A percentile compares a stretch with the other conserved stretches of the same genome.
These are phyloP conservation scores for Fusarium coicis DNA, from an alignment of 2,329 filamentous ascomycete species.

Conservation along the genomic window DNA sequence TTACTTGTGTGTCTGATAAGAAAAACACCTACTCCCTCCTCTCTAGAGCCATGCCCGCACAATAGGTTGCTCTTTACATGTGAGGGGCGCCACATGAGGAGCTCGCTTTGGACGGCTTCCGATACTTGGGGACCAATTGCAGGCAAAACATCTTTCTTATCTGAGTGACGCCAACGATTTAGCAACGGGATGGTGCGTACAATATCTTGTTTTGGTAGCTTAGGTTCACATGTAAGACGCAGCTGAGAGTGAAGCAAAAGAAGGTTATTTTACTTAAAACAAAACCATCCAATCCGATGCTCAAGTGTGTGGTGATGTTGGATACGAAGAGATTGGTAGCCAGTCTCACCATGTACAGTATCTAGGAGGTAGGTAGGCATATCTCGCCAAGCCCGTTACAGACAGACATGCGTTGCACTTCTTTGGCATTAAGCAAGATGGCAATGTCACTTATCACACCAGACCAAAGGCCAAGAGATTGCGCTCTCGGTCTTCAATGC, in stretches of 20 bases:
- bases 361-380: neutral
- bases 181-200: conserved; percentile 19
- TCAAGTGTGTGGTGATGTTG: neutral
- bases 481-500: neutral
- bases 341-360: neutral
- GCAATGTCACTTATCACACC: neutral
- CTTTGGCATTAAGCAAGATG: neutral
- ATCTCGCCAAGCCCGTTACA: conserved; percentile 28
- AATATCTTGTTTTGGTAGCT: neutral
- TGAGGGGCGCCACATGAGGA: conserved; percentile 2
- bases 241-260: neutral
- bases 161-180: conserved; percentile 31
- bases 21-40: neutral
- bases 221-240: conserved; percentile 13
- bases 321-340: neutral
- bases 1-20: conserved; percentile 24
- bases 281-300: neutral
- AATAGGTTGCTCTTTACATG: conserved; percentile 13
- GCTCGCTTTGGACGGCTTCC: conserved; percentile 5
- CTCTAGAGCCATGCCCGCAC: neutral
- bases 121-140: conserved; percentile 11
- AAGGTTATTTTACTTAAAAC: conserved; percentile 12
- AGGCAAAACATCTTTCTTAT: conserved; percentile 4
- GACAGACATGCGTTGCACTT: conserved; percentile 11
- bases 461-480: neutral